Evolutionary conservation across 2,329 filamentous ascomycete species (phyloP).

Genomic region (Pseudogymnoascus sp.): DNA sequence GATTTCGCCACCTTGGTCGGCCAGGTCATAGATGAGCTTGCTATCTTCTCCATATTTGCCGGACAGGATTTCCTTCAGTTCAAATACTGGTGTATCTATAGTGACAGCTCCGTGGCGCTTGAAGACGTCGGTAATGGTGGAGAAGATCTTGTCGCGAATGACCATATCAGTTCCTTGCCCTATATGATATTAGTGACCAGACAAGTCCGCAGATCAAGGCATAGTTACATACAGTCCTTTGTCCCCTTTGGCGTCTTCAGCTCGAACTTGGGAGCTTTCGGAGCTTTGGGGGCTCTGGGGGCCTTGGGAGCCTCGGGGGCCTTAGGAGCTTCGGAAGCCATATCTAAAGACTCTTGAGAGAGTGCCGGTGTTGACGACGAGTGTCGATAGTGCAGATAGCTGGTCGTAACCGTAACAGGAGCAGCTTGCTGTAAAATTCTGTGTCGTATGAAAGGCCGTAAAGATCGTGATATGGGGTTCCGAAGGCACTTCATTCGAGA

Average conservation of each 20-base stretch:
- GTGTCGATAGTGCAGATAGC: not conserved
- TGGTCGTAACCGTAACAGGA: not conserved
- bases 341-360: not conserved
- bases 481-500: conserved; percentile 7
- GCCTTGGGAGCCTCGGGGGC: not conserved
- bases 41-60: conserved; percentile 91
- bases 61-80: conserved; percentile 77
- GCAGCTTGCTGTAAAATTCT: not conserved
- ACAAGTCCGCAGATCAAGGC: not conserved
- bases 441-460: conserved; percentile 13
- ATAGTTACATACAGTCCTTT: conserved; percentile 60
- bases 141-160: conserved; percentile 74
- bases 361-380: conserved; percentile 1
- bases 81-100: conserved; percentile 79
- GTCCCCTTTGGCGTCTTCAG: conserved; percentile 90
- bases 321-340: conserved; percentile 9
- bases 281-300: conserved; percentile 20
- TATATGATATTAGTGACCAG: conserved; percentile 24
- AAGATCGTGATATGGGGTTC: conserved; percentile 5
- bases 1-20: conserved; percentile 81
- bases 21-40: conserved; percentile 85
- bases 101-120: conserved; percentile 76
- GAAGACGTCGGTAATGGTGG: conserved; percentile 69
- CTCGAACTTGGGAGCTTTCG: conserved; percentile 50
- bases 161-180: conserved; percentile 72